Evolutionary conservation across 1,139 yeast species (phyloP), one percentile per base, ranked within the genome.

Genomic region (Debaryomyces nepalensis): DNA sequence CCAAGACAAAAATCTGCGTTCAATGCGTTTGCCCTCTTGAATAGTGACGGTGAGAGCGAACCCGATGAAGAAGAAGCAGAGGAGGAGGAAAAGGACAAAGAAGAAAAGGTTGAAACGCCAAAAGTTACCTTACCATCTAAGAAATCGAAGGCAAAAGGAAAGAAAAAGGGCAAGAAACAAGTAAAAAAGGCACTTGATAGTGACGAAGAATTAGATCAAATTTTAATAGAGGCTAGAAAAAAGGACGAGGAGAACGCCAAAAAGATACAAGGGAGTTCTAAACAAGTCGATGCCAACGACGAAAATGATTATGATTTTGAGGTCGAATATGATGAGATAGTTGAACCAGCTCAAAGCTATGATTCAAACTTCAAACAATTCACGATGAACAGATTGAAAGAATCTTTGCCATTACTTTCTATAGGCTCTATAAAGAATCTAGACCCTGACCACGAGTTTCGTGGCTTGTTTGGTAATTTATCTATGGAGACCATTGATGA

Each of bases 391-490:
- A 64, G 76, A 54, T 66, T 75, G 43, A 64, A 57, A 42, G 58
- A 58, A 40, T 66, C 73, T 22, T 47, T 70, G 29, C 64, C 67
- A 4, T 61, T 77, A 31, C 64, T 82, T 24, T 68, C 73, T 9
- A 59, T 82, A 5, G 58, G 56, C 2, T 70, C 79, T 34, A 60
- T 74, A 3, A 78, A 76, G 44, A 79, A 82, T 47, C 69, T 89
- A 35, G 95, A 89, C 57, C 87, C 95, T 2, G 96, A 88, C 54
- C 78, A 79, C 36, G 97, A 89, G 57, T 83, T 87, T 58, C 77
- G 80, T 41, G 72, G 75, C 45, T 64, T 89, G 37, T 88, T 89
- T 65, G 96, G 95, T 5, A 82, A 84, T 50, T 64, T 87, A 9
- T 84, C 93, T 0, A 60, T 77, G 10, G 86, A 83, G 34, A 81